Conservation (phyloP, 345 rosid species). For the Eutrema yunnanense region DNA sequence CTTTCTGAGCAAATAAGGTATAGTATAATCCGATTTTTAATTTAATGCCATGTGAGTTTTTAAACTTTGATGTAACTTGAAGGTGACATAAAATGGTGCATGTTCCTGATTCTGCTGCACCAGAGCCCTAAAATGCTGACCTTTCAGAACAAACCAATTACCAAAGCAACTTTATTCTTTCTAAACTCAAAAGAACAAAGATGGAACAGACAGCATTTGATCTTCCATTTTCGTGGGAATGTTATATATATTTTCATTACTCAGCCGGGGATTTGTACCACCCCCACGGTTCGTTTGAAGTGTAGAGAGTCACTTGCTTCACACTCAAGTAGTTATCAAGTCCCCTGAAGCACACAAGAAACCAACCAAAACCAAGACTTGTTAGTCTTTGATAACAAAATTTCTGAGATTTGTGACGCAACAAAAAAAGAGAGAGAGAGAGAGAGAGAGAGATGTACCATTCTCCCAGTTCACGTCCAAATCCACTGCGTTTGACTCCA, state of each 20-base stretch:
- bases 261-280: constrained; percentile 69
- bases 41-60: constrained; percentile 12
- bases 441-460: constrained; percentile 43
- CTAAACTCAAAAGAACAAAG: background rate
- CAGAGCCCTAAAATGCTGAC: background rate
- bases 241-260: background rate
- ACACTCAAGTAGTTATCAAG: constrained; percentile 81
- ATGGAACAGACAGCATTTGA: background rate
- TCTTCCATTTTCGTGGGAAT: background rate
- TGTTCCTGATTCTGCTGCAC: background rate
- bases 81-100: constrained; percentile 25
- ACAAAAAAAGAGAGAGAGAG: background rate
- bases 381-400: background rate
- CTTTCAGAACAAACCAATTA: background rate
- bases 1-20: background rate
- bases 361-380: constrained; percentile 3
- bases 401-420: background rate
- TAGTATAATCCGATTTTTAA: background rate
- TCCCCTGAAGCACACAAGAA: constrained; percentile 54
- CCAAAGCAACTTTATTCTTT: constrained; percentile 12
- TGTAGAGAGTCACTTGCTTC: constrained; percentile 84
- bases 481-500: constrained; percentile 90
- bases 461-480: constrained; percentile 92
- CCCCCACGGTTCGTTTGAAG: constrained; percentile 82
- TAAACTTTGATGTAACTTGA: constrained; percentile 25